Evolutionary conservation across 768 basidiomycete genomes (phyloP).

Genomic region (Termitomyces titanicus): DNA sequence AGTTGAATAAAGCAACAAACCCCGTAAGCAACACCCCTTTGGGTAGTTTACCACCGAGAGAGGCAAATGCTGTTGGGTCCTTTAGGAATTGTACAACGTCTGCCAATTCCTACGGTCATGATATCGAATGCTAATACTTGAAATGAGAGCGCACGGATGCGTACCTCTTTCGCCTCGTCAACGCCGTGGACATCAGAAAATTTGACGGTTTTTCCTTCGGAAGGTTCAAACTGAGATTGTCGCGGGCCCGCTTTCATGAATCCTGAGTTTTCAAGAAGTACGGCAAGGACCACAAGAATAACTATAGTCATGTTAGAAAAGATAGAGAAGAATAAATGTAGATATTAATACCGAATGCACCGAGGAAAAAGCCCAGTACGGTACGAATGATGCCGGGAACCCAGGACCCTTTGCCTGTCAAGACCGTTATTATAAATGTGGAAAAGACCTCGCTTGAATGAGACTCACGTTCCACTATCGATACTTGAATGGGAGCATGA

Average conservation of each 20-base stretch:
- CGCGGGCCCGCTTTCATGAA: constrained; percentile 85
- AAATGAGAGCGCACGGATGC: constrained; percentile 16
- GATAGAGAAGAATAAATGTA: neutral
- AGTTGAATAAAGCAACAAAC: constrained; percentile 22
- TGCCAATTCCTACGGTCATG: constrained; percentile 66
- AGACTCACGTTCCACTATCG: constrained; percentile 75
- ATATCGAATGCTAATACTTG: constrained; percentile 3
- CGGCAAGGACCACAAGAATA: constrained; percentile 80
- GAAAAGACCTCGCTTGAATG: neutral
- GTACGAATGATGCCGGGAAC: constrained; percentile 62
- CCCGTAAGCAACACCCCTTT: constrained; percentile 93
- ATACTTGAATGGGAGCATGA: constrained; percentile 70
- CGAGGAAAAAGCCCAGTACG: constrained; percentile 44
- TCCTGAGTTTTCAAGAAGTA: constrained; percentile 91
- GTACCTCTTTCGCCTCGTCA: constrained; percentile 91
- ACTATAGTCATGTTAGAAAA: constrained; percentile 36
- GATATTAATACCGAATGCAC: constrained; percentile 59
- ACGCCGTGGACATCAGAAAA: constrained; percentile 97
- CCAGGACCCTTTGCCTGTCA: constrained; percentile 65
- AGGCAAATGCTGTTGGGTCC: constrained; percentile 86
- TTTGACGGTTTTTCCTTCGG: constrained; percentile 76
- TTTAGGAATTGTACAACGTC: constrained; percentile 95
- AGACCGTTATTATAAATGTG: constrained; percentile 5
- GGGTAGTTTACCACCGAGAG: constrained; percentile 89
- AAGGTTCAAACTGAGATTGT: constrained; percentile 79